These are phyloP conservation scores for Phialocephala sp. DNA, from an alignment of 2,329 filamentous ascomycete species.

Conservation along the genomic window DNA sequence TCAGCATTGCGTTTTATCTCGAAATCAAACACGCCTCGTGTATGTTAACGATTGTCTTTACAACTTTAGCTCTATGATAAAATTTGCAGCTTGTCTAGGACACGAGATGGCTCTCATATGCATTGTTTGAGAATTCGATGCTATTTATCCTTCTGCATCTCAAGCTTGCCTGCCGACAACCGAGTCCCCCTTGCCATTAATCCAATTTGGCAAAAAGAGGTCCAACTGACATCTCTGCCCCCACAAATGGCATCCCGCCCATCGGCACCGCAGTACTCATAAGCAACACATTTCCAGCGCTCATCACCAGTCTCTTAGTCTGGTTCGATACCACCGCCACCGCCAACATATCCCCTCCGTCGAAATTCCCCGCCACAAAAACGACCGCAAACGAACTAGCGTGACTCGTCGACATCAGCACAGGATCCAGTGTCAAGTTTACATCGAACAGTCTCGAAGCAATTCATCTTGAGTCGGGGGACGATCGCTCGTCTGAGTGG, in stretches of 20 bases:
- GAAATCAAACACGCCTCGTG: no score
- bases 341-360: background rate
- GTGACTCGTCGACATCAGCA: background rate
- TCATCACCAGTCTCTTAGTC: background rate
- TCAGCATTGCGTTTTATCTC: no score
- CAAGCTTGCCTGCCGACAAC: no score
- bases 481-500: background rate
- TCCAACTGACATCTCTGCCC: slow-evolving; percentile 6
- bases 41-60: no score
- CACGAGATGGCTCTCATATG: no score
- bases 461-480: background rate
- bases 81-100: no score
- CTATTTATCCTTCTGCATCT: no score
- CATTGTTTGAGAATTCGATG: no score
- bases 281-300: background rate
- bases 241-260: background rate
- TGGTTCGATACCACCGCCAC: background rate
- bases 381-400: background rate
- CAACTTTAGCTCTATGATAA: no score
- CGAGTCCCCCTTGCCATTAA: no score
- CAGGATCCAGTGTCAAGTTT: background rate
- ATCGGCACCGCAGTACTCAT: background rate
- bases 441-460: background rate
- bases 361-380: background rate
- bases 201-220: background rate